These are phyloP conservation scores for Quercus variabilis DNA, from an alignment of 306 rosid species.

Conservation along the genomic window DNA sequence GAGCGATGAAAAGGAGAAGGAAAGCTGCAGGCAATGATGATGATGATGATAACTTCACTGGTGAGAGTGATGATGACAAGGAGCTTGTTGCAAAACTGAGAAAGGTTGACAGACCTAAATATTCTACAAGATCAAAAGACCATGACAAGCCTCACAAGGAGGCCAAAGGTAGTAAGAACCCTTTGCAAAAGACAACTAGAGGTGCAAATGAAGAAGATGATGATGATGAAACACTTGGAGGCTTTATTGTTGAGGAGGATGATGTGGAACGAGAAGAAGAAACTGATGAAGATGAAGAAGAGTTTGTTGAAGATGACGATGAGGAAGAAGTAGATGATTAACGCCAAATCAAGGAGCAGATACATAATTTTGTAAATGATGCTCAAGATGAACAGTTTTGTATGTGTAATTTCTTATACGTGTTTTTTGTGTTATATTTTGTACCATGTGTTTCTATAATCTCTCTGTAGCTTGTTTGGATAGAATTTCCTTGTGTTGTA, in stretches of 20 bases:
- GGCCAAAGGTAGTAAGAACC: constrained; percentile 21
- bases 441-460: neutral
- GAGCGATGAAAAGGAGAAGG: constrained; percentile 44
- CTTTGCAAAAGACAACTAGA: constrained; percentile 28
- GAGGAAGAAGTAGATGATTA: constrained; percentile 21
- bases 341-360: neutral
- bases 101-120: constrained; percentile 41
- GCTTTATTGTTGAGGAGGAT: constrained; percentile 63
- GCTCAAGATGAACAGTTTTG: neutral
- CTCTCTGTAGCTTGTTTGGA: too few relatives aligned
- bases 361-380: neutral
- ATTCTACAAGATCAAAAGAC: constrained; percentile 63
- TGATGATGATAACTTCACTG: constrained; percentile 60
- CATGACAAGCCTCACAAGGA: constrained; percentile 13
- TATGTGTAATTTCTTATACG: neutral
- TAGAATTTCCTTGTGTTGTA: too few relatives aligned
- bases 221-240: constrained; percentile 60
- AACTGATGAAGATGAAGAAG: neutral
- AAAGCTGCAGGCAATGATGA: constrained; percentile 34
- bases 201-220: constrained; percentile 21
- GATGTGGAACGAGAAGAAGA: constrained; percentile 40
- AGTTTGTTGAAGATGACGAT: constrained; percentile 30
- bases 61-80: constrained; percentile 55
- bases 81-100: constrained; percentile 36
- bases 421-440: neutral